A percentile compares a stretch with the other conserved stretches of the same genome.
These are phyloP conservation scores for Backusella australiensis DNA, from an alignment of 192 early-diverging fungal genomes.

Conservation along the genomic window DNA sequence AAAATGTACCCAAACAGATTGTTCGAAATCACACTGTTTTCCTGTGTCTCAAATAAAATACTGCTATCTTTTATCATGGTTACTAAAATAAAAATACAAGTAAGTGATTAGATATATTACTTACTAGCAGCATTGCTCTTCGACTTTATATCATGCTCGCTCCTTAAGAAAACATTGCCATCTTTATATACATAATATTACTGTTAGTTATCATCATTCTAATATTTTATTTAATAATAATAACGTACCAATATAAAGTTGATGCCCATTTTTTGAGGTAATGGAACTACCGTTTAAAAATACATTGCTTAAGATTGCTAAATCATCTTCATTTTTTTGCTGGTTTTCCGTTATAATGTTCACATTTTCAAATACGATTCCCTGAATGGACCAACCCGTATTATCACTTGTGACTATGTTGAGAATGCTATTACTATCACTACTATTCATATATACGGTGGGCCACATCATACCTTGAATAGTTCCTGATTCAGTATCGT, in stretches of 20 bases:
- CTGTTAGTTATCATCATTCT: too few relatives aligned
- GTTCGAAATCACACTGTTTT: slow-evolving; percentile 23
- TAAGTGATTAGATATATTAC: not conserved
- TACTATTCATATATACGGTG: not conserved
- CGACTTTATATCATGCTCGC: not conserved
- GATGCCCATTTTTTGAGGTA: slow-evolving; percentile 8
- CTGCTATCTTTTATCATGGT: not conserved
- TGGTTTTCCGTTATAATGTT: slow-evolving; percentile 13
- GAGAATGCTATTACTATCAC: not conserved
- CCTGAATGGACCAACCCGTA: slow-evolving; percentile 16
- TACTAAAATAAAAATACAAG: not conserved
- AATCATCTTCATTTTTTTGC: slow-evolving; percentile 5
- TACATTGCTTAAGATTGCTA: slow-evolving; percentile 8
- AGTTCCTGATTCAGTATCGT: not conserved
- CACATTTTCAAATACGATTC: slow-evolving; percentile 22
- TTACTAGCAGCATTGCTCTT: slow-evolving; percentile 16
- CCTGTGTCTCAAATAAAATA: slow-evolving; percentile 11
- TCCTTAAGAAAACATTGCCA: slow-evolving; percentile 19
- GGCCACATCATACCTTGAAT: slow-evolving; percentile 11
- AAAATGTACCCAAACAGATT: slow-evolving; percentile 20
- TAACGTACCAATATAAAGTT: slow-evolving; percentile 16
- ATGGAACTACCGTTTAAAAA: slow-evolving; percentile 15
- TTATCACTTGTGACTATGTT: slow-evolving; percentile 11
- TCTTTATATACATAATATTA: not conserved
- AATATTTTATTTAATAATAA: not conserved